phyloP scores from a whole-genome alignment of 306 rosid genomes.

The Acacia acuminata region DNA sequence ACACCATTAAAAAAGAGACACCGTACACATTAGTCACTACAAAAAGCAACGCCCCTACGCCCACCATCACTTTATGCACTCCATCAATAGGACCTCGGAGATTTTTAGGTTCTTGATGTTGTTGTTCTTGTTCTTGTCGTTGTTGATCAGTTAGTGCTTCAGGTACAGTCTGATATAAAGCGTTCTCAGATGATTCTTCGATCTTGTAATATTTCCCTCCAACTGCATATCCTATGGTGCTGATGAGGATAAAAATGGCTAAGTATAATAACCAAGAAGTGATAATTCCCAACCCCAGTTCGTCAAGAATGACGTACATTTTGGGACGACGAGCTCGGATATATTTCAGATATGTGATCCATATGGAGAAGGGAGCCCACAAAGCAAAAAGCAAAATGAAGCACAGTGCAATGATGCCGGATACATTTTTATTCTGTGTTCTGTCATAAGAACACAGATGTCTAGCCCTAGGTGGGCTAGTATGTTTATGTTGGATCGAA shows the following conservation, averaged over 20 bases:
- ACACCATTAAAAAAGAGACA: not conserved
- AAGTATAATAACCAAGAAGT: not conserved
- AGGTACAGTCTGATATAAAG: not conserved
- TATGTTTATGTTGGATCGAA: too few species aligned
- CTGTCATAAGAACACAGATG: too few species aligned
- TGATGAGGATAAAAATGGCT: too few species aligned
- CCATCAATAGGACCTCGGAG: not conserved
- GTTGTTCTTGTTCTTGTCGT: not conserved
- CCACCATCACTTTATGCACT: not conserved
- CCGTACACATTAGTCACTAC: not conserved
- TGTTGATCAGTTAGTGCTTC: too few species aligned
- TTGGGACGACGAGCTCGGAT: too few species aligned
- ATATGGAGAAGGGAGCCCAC: not conserved
- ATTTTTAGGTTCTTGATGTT: not conserved
- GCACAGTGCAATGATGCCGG: not conserved
- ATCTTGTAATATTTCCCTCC: not conserved
- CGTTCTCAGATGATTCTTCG: not conserved
- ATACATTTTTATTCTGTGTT: too few species aligned
- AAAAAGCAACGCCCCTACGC: not conserved
- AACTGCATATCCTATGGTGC: too few species aligned
- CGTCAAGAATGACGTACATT: not conserved
- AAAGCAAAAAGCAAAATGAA: too few species aligned
- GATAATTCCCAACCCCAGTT: not conserved
- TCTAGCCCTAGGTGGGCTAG: too few species aligned
- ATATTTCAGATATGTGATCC: not conserved